These are phyloP conservation scores for Neopestalotiopsis clavispora DNA, from an alignment of 2,329 filamentous ascomycete species.

Conservation along the genomic window DNA sequence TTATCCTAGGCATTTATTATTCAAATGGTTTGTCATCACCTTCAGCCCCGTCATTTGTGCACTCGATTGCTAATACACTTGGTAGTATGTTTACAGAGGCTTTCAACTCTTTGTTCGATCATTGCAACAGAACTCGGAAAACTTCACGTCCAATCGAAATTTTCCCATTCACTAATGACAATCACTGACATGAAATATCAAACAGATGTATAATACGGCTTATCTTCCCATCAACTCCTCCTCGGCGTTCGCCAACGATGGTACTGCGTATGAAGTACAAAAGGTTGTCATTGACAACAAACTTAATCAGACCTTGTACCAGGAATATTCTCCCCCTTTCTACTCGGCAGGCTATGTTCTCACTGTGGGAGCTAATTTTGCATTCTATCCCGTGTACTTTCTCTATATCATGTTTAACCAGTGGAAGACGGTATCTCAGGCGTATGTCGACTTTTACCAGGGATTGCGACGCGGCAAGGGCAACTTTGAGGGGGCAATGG, in stretches of 20 bases:
- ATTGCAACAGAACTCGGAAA: no score
- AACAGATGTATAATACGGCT: conserved; percentile 42
- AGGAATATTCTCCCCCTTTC: conserved; percentile 49
- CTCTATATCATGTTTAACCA: conserved; percentile 48
- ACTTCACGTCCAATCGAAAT: no score
- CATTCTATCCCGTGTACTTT: conserved; percentile 49
- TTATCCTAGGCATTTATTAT: conserved; percentile 47
- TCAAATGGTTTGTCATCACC: conserved; percentile 31
- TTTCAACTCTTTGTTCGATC: no score
- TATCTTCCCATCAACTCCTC: conserved; percentile 51
- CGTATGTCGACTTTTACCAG: conserved; percentile 44
- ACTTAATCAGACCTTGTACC: conserved; percentile 43
- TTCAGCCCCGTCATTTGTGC: background rate
- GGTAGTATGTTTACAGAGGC: background rate
- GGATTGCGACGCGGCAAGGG: conserved; percentile 43
- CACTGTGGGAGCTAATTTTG: conserved; percentile 47
- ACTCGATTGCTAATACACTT: background rate
- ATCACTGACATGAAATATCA: background rate
- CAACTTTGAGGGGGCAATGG: conserved; percentile 47
- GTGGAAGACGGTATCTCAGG: conserved; percentile 41
- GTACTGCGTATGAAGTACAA: conserved; percentile 44
- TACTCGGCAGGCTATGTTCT: conserved; percentile 49
- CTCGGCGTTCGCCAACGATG: conserved; percentile 49
- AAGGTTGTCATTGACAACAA: conserved; percentile 43
- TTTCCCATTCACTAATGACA: no score